Evolutionary conservation across 1,139 yeast genomes (phyloP).

Genomic region (Blastobotrys ciferrii): DNA sequence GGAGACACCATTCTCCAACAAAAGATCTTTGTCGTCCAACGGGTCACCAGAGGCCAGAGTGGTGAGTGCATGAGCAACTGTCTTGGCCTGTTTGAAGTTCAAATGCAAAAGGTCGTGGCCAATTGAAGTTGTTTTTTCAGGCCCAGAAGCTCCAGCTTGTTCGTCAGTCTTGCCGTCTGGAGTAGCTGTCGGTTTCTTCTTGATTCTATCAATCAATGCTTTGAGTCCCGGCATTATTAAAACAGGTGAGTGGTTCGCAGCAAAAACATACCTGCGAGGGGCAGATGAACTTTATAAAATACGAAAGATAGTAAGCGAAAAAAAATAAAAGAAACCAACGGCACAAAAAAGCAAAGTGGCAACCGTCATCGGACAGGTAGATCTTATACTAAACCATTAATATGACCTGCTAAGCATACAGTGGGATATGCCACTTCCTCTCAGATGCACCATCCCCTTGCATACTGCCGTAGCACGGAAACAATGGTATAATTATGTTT

Average conservation of each 20-base stretch:
- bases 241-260: background rate
- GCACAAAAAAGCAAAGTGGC: background rate
- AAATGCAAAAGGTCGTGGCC: conserved; percentile 5
- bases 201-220: conserved; percentile 5
- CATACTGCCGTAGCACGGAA: too few species aligned
- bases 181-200: conserved; percentile 7
- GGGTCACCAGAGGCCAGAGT: conserved; percentile 13
- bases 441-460: too few species aligned
- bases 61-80: conserved; percentile 8
- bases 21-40: conserved; percentile 9
- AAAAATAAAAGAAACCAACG: background rate
- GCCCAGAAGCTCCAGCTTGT: conserved; percentile 9
- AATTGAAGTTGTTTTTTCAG: conserved; percentile 6
- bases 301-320: background rate
- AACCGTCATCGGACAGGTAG: background rate
- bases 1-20: conserved; percentile 12
- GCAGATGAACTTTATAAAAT: background rate
- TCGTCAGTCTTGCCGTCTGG: conserved; percentile 14
- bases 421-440: background rate
- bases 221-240: background rate
- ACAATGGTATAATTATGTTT: too few species aligned
- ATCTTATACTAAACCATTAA: background rate
- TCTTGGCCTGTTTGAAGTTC: conserved; percentile 8
- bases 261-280: background rate
- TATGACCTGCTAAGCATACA: background rate